These are phyloP conservation scores for Phyllosticta ampelicida DNA, from an alignment of 2,329 filamentous ascomycete species.

Conservation along the genomic window DNA sequence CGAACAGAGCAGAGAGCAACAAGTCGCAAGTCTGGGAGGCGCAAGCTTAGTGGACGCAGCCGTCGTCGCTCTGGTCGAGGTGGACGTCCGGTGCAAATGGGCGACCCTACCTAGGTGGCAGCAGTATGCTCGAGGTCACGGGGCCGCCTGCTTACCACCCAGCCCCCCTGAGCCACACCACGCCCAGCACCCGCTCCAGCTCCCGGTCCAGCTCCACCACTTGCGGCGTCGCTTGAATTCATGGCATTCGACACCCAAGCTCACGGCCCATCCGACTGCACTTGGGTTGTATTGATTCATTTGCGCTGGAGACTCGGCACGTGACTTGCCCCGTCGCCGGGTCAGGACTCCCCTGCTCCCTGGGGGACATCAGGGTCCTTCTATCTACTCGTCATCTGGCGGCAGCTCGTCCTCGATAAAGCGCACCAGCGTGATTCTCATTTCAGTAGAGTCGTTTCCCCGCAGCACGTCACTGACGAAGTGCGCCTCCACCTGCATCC, in stretches of 20 bases:
- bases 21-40: slow-evolving; percentile 2
- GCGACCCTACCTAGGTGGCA: no score
- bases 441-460: slow-evolving; percentile 93
- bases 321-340: not conserved
- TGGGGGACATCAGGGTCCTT: not conserved
- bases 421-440: slow-evolving; percentile 81
- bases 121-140: no score
- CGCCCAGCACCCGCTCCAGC: no score
- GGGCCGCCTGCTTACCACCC: not conserved
- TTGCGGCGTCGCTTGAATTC: not conserved
- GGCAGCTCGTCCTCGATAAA: slow-evolving; percentile 98
- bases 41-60: slow-evolving; percentile 5
- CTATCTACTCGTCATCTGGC: slow-evolving; percentile 72
- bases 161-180: not conserved
- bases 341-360: not conserved
- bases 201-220: no score
- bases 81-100: not conserved
- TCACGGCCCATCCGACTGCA: not conserved
- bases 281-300: not conserved
- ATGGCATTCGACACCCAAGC: not conserved
- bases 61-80: not conserved
- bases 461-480: slow-evolving; percentile 90
- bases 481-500: slow-evolving; percentile 97
- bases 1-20: slow-evolving; percentile 8
- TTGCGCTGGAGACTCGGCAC: not conserved